Evolutionary conservation across 805 yeast species (phyloP), one percentile per base, ranked within the genome.

Genomic region (Candida oleophila): DNA sequence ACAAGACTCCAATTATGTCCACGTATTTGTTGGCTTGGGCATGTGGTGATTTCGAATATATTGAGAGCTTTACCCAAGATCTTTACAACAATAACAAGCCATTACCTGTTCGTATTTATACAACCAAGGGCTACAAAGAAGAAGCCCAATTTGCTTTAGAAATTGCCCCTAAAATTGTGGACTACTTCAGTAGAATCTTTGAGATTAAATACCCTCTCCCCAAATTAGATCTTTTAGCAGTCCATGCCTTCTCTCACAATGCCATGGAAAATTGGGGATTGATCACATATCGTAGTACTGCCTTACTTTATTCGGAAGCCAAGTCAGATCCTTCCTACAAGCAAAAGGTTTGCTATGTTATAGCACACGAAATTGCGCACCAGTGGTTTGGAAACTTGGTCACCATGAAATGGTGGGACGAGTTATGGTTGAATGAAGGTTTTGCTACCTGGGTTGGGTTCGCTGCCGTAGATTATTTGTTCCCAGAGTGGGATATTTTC

Each of bases 341-440:
- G 62, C 82, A 82, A 61, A 84, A 85, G 51, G 94, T 88, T 25
- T 83, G 89, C 4, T 87, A 87, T 58, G 95, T 88, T 30, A 86
- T 88, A 22, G 83, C 85, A 49, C 96, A 89, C 67, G 96, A 88
- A 66, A 72, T 88, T 48, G 95, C 95, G 9, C 96, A 88, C 66
- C 94, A 89, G 62, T 89, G 96, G 96, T 89, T 88, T 59, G 96
- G 96, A 46, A 85, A 89, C 65, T 76, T 85, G 55, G 92, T 87
- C 50, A 89, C 96, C 41, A 89, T 88, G 96, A 82, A 85, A 57
- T 89, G 95, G 94, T 88, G 96, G 96, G 89, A 88, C 56, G 94
- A 87, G 57, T 74, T 88, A 54, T 88, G 96, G 96, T 78, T 88
- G 50, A 88, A 88, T 60, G 96, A 88, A 68, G 94, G 95, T 12